Base-by-base conservation (phyloP, 331 rosid genomes). In the Malus hybrid region DNA sequence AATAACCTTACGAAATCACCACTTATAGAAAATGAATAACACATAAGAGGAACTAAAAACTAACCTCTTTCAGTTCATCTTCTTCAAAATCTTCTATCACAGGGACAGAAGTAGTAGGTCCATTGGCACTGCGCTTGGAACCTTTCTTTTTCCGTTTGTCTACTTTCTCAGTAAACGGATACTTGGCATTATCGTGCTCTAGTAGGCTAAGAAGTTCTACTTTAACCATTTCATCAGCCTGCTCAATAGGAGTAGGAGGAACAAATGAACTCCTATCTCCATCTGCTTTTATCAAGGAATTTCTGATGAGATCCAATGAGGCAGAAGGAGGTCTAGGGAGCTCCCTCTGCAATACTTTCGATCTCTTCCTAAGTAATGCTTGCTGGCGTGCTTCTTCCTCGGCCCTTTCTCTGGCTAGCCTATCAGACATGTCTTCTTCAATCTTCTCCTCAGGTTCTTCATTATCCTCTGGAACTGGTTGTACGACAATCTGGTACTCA, bases 341-440 rank as follows among this genome's bases (percentile, higher is more conserved):
- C 84, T 82, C 98, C 84, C 98, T 89, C 66, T 91, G 96, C 73
- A 93, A 92, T 24, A 93, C 98, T 88, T 93, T 93, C n/a, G 98
- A 93, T 77, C 98, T 85, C 78, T 93, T 93, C 83, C 91, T 87
- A 76, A 93, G 97, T 77, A 91, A 86, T 65, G 93, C 98, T 68
- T 89, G 97, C 68, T 56, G 92, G 2, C 89, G 86, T 60, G 92
- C 96, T 80, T 93, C 98, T 80, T 93, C 98, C 74, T 87, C 97
- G 1, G 93, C 98, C 75, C 83, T 91, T 80, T 91, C 96, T 76
- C 97, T 87, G 73, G 97, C 98, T n/a, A 91, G 34, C 84, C 91
- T 89, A 75, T 93, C 97, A 30, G 98, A 93, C 98, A 93, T 93
- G 74, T 93, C 98, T 84, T 93, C 98, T 80, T 93, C 97, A 66